These are phyloP conservation scores for Mallotus nudiflorus DNA, from an alignment of 345 rosid genomes.

Conservation along the genomic window DNA sequence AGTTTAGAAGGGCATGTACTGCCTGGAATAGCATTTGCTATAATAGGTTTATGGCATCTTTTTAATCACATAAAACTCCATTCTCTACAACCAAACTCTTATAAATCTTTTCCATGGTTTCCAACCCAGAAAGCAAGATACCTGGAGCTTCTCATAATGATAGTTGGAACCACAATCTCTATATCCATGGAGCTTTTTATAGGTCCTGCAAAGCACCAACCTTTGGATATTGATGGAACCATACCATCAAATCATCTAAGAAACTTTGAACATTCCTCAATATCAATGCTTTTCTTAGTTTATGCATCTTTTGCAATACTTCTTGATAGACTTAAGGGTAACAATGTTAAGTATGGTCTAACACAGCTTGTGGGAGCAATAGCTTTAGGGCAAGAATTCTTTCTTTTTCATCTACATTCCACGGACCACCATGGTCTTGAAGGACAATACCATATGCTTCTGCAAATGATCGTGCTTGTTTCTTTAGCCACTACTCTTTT, in stretches of 20 bases:
- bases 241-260: constrained; percentile 77
- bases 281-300: constrained; percentile 55
- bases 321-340: constrained; percentile 43
- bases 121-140: constrained; percentile 49
- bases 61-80: constrained; percentile 66
- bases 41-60: constrained; percentile 75
- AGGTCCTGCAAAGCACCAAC: constrained; percentile 67
- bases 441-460: constrained; percentile 74
- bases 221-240: constrained; percentile 73
- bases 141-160: constrained; percentile 58
- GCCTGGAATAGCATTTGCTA: constrained; percentile 65
- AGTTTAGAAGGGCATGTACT: constrained; percentile 62
- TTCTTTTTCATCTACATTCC: constrained; percentile 63
- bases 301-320: constrained; percentile 57
- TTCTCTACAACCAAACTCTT: constrained; percentile 46
- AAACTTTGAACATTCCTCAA: constrained; percentile 77
- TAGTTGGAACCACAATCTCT: constrained; percentile 51
- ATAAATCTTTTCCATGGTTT: constrained; percentile 62
- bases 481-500: constrained; percentile 60
- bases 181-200: constrained; percentile 76
- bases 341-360: constrained; percentile 30
- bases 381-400: constrained; percentile 61
- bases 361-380: constrained; percentile 52
- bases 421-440: constrained; percentile 77
- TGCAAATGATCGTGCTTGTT: constrained; percentile 52